These are phyloP conservation scores for Daedaleopsis sinensis DNA, from an alignment of 768 basidiomycete species.

Conservation along the genomic window DNA sequence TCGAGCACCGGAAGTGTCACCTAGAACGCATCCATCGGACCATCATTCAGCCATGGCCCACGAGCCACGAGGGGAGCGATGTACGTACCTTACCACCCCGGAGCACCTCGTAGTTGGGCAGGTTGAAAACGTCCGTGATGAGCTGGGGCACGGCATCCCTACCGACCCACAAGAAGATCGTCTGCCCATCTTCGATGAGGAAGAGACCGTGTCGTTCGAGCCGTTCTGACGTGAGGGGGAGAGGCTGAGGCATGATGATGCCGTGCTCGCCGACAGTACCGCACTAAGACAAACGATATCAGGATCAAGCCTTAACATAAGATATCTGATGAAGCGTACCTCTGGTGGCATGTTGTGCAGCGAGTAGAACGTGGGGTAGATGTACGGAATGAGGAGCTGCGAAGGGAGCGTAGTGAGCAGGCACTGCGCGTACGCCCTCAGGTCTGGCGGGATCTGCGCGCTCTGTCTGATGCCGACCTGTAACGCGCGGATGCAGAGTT, in stretches of 20 bases:
- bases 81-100: constrained; percentile 85
- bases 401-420: constrained; percentile 90
- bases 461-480: constrained; percentile 95
- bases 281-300: constrained; percentile 48
- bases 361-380: constrained; percentile 95
- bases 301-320: constrained; percentile 3
- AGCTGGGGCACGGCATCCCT: constrained; percentile 97
- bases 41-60: background rate
- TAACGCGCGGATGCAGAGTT: constrained; percentile 2
- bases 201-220: constrained; percentile 94
- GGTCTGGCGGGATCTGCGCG: constrained; percentile 94
- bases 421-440: constrained; percentile 93
- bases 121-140: constrained; percentile 90
- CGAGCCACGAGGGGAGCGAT: background rate
- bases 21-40: constrained; percentile 39
- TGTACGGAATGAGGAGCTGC: constrained; percentile 89
- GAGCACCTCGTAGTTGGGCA: constrained; percentile 85
- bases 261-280: constrained; percentile 92
- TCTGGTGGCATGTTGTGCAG: constrained; percentile 96
- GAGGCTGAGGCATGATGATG: constrained; percentile 81
- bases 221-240: constrained; percentile 93
- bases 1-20: constrained; percentile 88
- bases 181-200: constrained; percentile 97
- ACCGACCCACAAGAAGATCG: constrained; percentile 98
- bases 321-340: constrained; percentile 43